Base-by-base conservation (phyloP, 1,139 yeast genomes). In the Pneumocystis carinii region DNA sequence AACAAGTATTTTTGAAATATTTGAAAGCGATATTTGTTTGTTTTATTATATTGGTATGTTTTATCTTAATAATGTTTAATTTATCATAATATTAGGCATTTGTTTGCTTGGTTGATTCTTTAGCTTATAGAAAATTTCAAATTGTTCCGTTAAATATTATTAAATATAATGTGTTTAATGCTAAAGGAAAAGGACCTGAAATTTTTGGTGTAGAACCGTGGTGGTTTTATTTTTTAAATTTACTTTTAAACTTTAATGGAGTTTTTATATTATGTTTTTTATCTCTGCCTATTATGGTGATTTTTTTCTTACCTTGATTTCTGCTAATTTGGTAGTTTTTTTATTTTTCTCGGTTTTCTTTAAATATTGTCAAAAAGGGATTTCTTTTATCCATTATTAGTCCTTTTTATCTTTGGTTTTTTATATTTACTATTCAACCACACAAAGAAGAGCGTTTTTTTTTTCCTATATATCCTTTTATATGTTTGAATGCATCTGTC, bases 391-490 rank as follows among this genome's bases (percentile, higher is more conserved):
- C 35, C 7, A 32, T 32, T 32, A 32, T 32, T 7, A 32, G 35
- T 32, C 35, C 35, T 32, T 32, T 32, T 32, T 32, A 32, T 32
- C 35, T 32, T 32, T 32, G 97, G 97, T 71, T 80, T 35, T 74
- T 73, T 0, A 78, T 90, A 2, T 88, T 90, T 71, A 78, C 79
- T 64, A 67, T 75, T 7, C 97, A 90, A 70, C 94, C 96, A 1
- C 97, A 90, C 72, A 92, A 92, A 72, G 97, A 90, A 72, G 97
- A 90, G 72, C 78, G 97, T 66, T 92, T 90, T 72, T 74, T 90
- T 69, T 92, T 89, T 69, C 96, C 96, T 10, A 78, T 87, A 0
- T 90, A 90, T 72, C 85, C 90, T 4, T 77, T 86, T 60, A 77
- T 90, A 38, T 74, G 82, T 7, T 70, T 86, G 35, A 79, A 83